Conservation (phyloP, 108 stramenopile genomes). For the Epithemia pelagica region DNA sequence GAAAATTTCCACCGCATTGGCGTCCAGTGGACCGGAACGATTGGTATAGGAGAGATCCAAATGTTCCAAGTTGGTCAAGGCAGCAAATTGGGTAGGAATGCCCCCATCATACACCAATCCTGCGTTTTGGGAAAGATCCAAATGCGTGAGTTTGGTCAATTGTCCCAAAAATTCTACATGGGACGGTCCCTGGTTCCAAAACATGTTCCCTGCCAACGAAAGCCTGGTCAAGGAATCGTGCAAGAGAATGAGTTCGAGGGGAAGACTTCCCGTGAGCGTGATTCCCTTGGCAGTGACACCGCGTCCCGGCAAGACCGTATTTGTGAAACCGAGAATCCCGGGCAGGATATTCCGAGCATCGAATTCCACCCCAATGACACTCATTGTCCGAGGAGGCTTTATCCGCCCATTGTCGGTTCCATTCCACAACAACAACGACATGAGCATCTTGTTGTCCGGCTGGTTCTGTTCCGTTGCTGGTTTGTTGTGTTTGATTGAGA, state of each 20-base stretch:
- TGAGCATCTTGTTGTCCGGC: no score
- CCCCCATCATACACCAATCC: background rate
- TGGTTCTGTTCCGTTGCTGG: no score
- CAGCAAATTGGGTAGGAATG: background rate
- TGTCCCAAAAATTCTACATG: background rate
- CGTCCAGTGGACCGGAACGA: background rate
- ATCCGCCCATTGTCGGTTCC: no score
- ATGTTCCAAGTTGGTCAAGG: constrained; percentile 5
- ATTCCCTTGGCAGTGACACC: no score
- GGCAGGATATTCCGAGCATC: no score
- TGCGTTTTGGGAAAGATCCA: background rate
- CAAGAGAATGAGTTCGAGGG: background rate
- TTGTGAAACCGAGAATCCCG: no score
- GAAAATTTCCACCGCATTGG: no score
- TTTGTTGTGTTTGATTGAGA: no score
- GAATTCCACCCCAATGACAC: no score
- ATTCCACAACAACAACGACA: no score
- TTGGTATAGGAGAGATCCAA: background rate
- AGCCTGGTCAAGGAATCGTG: background rate
- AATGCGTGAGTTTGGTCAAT: background rate
- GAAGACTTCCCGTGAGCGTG: background rate
- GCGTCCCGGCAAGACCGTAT: no score
- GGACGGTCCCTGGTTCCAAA: background rate
- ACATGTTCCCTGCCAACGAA: background rate
- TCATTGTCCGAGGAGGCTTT: no score